Conservation (phyloP, 2,329 filamentous ascomycete species). For the Pyricularia pennisetigena region DNA sequence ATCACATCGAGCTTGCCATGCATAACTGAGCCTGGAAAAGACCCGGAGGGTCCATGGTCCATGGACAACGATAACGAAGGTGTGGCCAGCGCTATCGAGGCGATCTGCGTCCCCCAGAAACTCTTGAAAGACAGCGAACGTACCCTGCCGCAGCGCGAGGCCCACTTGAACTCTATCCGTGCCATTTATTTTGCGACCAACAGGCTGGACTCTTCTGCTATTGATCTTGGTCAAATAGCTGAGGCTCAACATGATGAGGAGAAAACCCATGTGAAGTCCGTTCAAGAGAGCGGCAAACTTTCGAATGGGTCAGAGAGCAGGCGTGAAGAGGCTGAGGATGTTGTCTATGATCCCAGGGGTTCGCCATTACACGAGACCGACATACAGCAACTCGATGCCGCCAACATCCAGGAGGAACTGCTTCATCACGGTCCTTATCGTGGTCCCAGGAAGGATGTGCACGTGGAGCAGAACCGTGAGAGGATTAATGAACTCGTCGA, state of each 20-base stretch:
- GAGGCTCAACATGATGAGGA: not conserved
- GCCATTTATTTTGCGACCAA: not conserved
- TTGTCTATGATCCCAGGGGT: not conserved
- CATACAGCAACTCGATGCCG: not conserved
- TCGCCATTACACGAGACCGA: constrained; percentile 22
- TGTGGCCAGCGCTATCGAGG: not conserved
- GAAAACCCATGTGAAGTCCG: not conserved
- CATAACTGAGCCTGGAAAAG: not conserved
- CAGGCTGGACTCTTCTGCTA: not conserved
- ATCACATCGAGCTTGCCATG: not conserved
- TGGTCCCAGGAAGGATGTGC: not conserved
- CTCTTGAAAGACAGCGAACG: not conserved
- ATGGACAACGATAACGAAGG: not conserved
- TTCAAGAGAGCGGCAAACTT: not conserved
- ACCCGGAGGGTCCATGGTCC: not conserved
- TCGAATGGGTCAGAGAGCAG: not conserved
- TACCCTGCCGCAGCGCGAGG: not conserved
- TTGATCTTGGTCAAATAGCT: not conserved
- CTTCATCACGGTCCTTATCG: not conserved
- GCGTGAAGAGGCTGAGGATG: not conserved
- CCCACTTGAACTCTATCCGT: not conserved
- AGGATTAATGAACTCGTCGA: constrained; percentile 22
- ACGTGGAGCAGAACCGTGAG: constrained; percentile 13
- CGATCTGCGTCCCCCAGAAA: not conserved
- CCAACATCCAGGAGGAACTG: not conserved